Base-by-base conservation (phyloP, 257 asterid genomes). In the Scutellaria minor region DNA sequence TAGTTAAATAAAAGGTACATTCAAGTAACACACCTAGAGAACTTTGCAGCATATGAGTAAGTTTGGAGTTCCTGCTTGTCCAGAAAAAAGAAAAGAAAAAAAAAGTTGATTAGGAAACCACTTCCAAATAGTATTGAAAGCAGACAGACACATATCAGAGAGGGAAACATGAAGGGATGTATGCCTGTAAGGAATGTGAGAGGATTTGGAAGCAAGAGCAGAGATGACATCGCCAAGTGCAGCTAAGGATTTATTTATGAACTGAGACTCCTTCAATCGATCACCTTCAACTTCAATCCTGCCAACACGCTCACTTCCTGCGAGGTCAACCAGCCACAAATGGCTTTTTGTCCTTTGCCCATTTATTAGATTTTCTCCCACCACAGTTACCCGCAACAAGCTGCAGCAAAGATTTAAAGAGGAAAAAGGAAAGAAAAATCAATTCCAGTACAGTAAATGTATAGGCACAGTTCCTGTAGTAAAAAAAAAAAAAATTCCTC, bases 281-380 rank as follows among this genome's bases (percentile, higher is more conserved):
- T 95, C 98, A 58, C 99, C 99, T 83, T 92, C 98, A 71, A 88
- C 98, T 81, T 90, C 98, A 72, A 84, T 90, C 83, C 84, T 86
- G 65, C 99, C 95, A 51, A 95, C 89, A 10, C 99, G 91, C 80
- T 95, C 99, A 80, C 99, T 91, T 71, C 99, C 99, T 31, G 99
- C 99, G 78, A 95, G 80, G 80, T 95, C 99, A 64, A 95, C 99
- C 80, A 95, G 81, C 99, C 99, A 95, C 80, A 95, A 85, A 79
- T 87, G 89, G 87, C 98, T 95, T 87, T 84, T 95, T 27, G 96
- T 87, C 83, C 86, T 92, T 68, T 87, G 96, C 57, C 95, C 97
- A 42, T 87, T 95, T 37, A 88, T 48, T 79, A 85, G 58, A 79
- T 86, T 95, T 70, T 95, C 96, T 66, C 96, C 96, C 73, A 79